Percentiles rank a stretch among this genome's conserved stretches.
phyloP scores from a whole-genome alignment of 2,329 filamentous ascomycete genomes.

The Calonectria honghensis region DNA sequence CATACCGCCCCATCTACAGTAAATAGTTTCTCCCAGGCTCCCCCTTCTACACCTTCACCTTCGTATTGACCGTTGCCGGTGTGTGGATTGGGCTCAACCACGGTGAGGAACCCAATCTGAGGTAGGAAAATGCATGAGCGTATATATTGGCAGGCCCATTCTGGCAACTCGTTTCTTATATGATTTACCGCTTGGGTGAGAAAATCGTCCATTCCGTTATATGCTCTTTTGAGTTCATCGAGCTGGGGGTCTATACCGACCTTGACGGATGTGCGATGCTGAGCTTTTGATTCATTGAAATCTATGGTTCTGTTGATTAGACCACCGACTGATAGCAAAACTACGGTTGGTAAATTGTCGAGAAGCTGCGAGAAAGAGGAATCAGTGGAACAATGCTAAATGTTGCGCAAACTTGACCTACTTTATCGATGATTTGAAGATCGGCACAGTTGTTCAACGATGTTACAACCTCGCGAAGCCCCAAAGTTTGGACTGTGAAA shows the following conservation, averaged over 20 bases:
- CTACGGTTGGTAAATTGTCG: conserved; percentile 73
- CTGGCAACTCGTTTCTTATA: conserved; percentile 78
- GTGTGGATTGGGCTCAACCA: conserved; percentile 73
- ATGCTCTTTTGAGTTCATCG: conserved; percentile 85
- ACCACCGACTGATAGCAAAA: conserved; percentile 80
- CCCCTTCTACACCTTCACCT: conserved; percentile 73
- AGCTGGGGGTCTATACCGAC: conserved; percentile 83
- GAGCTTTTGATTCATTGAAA: conserved; percentile 83
- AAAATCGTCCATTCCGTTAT: conserved; percentile 85
- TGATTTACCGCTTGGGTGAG: conserved; percentile 80
- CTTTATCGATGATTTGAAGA: conserved; percentile 50
- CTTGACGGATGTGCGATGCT: conserved; percentile 83
- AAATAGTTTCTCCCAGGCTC: conserved; percentile 87
- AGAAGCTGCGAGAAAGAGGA: conserved; percentile 67
- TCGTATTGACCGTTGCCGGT: conserved; percentile 78
- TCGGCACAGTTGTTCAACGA: conserved; percentile 47
- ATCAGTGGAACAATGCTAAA: conserved; percentile 30
- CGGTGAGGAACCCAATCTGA: conserved; percentile 91
- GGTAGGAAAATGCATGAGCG: conserved; percentile 92
- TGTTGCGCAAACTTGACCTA: conserved; percentile 66
- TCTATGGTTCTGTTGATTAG: conserved; percentile 85
- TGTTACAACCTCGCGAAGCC: conserved; percentile 77
- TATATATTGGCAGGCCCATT: conserved; percentile 71
- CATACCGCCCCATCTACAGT: conserved; percentile 82
- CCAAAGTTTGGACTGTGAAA: conserved; percentile 83